phyloP scores from a whole-genome alignment of 345 rosid genomes.

The Gossypium bickii region DNA sequence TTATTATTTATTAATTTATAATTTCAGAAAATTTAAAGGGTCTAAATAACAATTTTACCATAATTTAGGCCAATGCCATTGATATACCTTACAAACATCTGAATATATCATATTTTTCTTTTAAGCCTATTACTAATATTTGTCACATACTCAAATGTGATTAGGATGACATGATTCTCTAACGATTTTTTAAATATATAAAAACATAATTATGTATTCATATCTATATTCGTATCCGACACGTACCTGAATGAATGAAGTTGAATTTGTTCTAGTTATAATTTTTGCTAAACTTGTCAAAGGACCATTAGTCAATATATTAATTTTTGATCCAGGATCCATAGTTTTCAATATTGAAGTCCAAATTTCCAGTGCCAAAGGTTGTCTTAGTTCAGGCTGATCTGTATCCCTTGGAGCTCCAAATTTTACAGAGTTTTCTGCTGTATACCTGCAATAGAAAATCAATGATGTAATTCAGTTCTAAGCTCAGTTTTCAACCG shows the following conservation, averaged over 20 bases:
- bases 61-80: too few species aligned
- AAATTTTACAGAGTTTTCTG: constrained; percentile 54
- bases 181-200: background rate
- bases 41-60: too few species aligned
- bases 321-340: constrained; percentile 50
- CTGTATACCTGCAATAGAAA: constrained; percentile 53
- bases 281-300: constrained; percentile 73
- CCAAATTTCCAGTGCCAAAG: constrained; percentile 73
- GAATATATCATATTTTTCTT: too few species aligned
- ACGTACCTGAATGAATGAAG: constrained; percentile 53
- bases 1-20: too few species aligned
- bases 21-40: too few species aligned
- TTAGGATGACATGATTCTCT: background rate
- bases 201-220: background rate
- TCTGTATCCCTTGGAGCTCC: constrained; percentile 78
- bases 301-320: constrained; percentile 75
- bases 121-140: background rate
- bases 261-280: constrained; percentile 32
- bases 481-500: background rate
- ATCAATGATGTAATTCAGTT: background rate
- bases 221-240: background rate
- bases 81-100: too few species aligned
- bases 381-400: constrained; percentile 70
- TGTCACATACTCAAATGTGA: background rate
- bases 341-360: constrained; percentile 32